Evolutionary conservation across 257 asterid species (phyloP), one percentile per base, ranked within the genome.

Genomic region (Solanum bukasovii): DNA sequence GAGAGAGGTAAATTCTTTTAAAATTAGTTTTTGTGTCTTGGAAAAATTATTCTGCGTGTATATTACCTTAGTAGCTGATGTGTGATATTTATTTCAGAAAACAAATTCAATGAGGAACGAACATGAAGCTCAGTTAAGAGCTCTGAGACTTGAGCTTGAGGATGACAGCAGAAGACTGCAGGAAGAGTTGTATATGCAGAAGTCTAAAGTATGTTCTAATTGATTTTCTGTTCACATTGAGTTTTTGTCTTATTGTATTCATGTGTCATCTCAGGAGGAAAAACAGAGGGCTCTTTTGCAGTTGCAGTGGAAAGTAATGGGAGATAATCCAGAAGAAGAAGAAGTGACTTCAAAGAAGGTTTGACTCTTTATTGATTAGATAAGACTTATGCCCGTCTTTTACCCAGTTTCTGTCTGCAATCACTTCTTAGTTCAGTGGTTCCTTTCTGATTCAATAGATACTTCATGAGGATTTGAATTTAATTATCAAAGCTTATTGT

Each of bases 291-390:
- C 96, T 84, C 91, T 94, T 85, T 91, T 97, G 91, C 99, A 97
- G 92, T 88, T 97, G 94, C 99, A 95, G 89, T 97, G 98, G 99
- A 97, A 96, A 91, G 99, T 95, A 87, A 97, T 97, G 98, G 88
- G 96, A 72, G 93, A 93, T 88, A 93, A 96, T 84, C 93, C 93
- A 79, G 93, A 96, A 89, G 99, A 97, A 71, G 98, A 95, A 91
- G 99, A 97, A 94, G 99, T 96, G 92, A 97, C 86, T 88, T 97
- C 99, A 12, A 97, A 94, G 90, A 95, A 93, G 99, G 99, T 97
- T 29, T 71, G 87, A n/a, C 79, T 81, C 68, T 83, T 82, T 86
- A 31, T 72, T 70, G 34, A 42, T 71, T 29, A 86, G 35, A 86
- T 72, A 8, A 44, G 65, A 42, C 56, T 79, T 13, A 27, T 78